Percentiles rank a stretch among this genome's conserved stretches.
Conservation (phyloP, 2,329 filamentous ascomycete species). For the Xylariaceae sp. region DNA sequence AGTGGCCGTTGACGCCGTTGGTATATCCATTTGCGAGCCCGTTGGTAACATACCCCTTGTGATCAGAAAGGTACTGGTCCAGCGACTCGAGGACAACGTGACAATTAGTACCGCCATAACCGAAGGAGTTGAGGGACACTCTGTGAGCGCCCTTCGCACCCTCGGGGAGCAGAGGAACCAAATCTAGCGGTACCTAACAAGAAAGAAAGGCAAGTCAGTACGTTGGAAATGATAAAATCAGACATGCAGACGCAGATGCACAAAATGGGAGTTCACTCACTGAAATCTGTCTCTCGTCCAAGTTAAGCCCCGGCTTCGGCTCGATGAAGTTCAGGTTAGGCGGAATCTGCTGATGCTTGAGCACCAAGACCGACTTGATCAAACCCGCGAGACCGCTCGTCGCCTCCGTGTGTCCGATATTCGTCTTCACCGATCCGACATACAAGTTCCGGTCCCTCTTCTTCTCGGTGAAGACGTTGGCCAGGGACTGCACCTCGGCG, state of each 20-base stretch:
- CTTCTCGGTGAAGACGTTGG: slow-evolving; percentile 3
- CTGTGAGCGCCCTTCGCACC: slow-evolving; percentile 6
- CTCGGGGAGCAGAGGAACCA: slow-evolving; percentile 8
- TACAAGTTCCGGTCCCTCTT: slow-evolving; percentile 1
- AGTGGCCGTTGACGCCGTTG: background rate
- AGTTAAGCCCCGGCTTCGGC: slow-evolving; percentile 4
- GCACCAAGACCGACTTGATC: slow-evolving; percentile 7
- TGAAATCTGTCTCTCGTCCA: background rate
- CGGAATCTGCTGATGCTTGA: slow-evolving; percentile 6
- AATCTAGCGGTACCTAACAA: background rate
- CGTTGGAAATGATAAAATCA: too few relatives aligned
- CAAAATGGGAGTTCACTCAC: background rate
- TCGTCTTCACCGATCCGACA: slow-evolving; percentile 10
- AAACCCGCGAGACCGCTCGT: slow-evolving; percentile 6
- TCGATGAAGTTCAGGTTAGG: slow-evolving; percentile 6
- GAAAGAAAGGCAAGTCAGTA: background rate
- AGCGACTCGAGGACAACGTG: slow-evolving; percentile 3
- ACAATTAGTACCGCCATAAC: slow-evolving; percentile 10
- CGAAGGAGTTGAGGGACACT: slow-evolving; percentile 13
- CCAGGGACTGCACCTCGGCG: slow-evolving; percentile 5
- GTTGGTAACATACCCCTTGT: slow-evolving; percentile 1
- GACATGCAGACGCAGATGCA: background rate
- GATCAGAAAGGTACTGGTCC: background rate
- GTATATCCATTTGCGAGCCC: background rate
- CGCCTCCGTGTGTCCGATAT: slow-evolving; percentile 8